Conservation (phyloP, 2,329 filamentous ascomycete species). For the Teratosphaeria nubilosa region DNA sequence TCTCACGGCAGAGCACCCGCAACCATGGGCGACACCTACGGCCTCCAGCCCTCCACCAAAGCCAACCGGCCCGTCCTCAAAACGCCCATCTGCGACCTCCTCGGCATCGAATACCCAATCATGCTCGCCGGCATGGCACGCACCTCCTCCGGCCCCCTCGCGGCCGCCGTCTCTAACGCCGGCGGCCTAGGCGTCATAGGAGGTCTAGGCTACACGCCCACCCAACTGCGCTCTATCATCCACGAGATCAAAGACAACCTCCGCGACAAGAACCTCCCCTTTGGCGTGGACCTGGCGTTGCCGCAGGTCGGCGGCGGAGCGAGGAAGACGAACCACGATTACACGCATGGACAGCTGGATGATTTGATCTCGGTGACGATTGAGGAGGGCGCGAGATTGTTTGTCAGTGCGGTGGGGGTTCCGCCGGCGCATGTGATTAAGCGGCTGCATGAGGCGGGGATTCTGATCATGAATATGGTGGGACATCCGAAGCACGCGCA, state of each 20-base stretch:
- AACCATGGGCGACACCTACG: background rate
- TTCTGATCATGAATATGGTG: conserved; percentile 95
- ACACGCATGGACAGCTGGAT: conserved; percentile 80
- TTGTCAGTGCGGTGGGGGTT: conserved; percentile 81
- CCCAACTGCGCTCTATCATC: conserved; percentile 69
- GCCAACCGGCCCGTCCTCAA: conserved; percentile 43
- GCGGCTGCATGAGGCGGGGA: conserved; percentile 64
- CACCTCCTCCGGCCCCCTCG: conserved; percentile 66
- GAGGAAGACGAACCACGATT: conserved; percentile 89
- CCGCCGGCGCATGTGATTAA: conserved; percentile 66
- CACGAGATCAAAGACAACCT: conserved; percentile 75
- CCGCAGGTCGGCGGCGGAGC: conserved; percentile 78
- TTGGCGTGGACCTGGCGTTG: conserved; percentile 84
- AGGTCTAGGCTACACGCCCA: conserved; percentile 58
- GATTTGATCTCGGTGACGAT: conserved; percentile 82
- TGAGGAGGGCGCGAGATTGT: conserved; percentile 70
- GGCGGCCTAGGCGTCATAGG: conserved; percentile 63
- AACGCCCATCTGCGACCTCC: conserved; percentile 67
- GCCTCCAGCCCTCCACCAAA: conserved; percentile 6
- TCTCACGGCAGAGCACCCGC: background rate
- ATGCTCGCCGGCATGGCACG: conserved; percentile 90
- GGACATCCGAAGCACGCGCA: conserved; percentile 83
- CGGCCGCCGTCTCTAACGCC: conserved; percentile 79
- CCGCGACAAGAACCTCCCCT: conserved; percentile 57
- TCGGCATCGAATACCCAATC: conserved; percentile 79